Evolutionary conservation across 2,329 filamentous ascomycete genomes (phyloP).

Genomic region (Phymatotrichopsis omnivora): DNA sequence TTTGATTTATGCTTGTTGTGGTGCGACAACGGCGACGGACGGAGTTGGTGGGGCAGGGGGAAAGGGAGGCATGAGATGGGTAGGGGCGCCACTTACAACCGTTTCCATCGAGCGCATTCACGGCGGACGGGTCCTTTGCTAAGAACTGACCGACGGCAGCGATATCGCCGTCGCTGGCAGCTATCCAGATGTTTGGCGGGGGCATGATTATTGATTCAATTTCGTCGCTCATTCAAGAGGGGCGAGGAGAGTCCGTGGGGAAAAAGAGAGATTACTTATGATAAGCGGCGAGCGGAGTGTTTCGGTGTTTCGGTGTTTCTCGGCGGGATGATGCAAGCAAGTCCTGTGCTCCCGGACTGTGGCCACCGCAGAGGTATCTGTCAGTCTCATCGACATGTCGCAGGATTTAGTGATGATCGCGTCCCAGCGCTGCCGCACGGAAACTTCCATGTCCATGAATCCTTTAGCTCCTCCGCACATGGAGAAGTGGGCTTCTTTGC

Average conservation of each 20-base stretch:
- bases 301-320: background rate
- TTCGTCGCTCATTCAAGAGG: background rate
- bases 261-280: background rate
- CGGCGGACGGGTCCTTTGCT: constrained; percentile 61
- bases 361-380: no score
- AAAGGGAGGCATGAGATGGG: background rate
- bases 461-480: no score
- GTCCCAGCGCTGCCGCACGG: no score
- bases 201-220: constrained; percentile 19
- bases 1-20: no score
- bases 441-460: no score
- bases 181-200: constrained; percentile 34
- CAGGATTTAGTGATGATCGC: no score
- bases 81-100: constrained; percentile 48
- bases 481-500: no score
- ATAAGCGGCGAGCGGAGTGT: background rate
- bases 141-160: constrained; percentile 64
- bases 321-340: background rate
- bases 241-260: background rate
- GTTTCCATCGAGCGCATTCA: constrained; percentile 71
- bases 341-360: no score
- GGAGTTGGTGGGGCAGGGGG: background rate
- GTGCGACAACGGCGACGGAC: no score
- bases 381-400: no score
- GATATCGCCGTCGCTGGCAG: constrained; percentile 65